Evolutionary conservation across 139 green algal species (phyloP), one percentile per base, ranked within the genome.

Genomic region (Raphidocelis subcapitata): DNA sequence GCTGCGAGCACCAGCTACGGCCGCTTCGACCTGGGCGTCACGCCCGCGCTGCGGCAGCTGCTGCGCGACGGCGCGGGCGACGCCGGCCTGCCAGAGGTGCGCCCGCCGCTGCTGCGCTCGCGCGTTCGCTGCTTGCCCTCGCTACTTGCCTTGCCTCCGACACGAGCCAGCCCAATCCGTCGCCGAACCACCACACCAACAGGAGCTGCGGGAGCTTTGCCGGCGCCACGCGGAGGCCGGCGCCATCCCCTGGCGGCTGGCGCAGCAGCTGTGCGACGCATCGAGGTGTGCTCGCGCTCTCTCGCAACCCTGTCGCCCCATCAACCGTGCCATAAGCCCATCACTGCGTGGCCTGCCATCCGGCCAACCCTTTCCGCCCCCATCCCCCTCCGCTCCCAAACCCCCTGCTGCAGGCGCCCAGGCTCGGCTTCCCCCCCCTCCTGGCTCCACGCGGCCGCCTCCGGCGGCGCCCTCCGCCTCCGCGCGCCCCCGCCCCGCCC

Each of bases 371-470:
- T 66, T 8, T 29, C 35, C 1, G 1, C 60, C 28, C 5, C 10
- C 1, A 29, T 23, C 5, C 20, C 60, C 37, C 28, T 26, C 29
- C 10, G 14, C 20, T 29, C 35, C 5, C 60, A 18, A 41, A 35
- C 16, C 28, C 35, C 1, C 60, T 23, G 28, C 24, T 29, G 2
- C 55, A 80, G 75, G n/a, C 62, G 12, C 36, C 4, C 12, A 28
- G 37, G 62, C 33, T 55, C 20, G 12, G 5, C 14, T 49, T 12
- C 8, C 41, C 41, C 41, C 41, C 8, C 41, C 41, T 8, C 41
- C 12, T 82, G 72, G 33, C 73, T 88, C 31, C 77, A 87, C 51
- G 24, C 79, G 41, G 32, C 84, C 3, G 88, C 76, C 70, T 31
- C 61, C 5, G 82, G 80, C 55, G 65, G 70, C 28, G 55, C 66